Conservation (phyloP, 1,139 yeast genomes). For the Candida pseudoviswanathii region DNA sequence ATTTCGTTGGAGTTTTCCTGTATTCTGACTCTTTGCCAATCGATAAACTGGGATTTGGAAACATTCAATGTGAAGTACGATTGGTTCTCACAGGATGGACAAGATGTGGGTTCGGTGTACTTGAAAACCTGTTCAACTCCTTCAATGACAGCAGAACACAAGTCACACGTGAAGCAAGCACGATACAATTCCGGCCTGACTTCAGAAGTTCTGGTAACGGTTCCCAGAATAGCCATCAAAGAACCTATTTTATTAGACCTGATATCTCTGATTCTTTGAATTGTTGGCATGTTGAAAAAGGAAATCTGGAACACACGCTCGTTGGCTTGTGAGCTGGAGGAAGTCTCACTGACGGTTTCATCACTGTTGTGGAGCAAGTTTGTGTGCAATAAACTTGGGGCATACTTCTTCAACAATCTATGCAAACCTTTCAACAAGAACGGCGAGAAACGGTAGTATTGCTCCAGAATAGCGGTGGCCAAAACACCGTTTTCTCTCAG, state of each 20-base stretch:
- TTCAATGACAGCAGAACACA: constrained; percentile 82
- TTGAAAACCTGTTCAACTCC: constrained; percentile 92
- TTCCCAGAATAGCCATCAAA: constrained; percentile 84
- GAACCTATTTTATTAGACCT: constrained; percentile 89
- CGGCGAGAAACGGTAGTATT: constrained; percentile 90
- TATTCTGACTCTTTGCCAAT: constrained; percentile 96
- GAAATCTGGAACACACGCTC: constrained; percentile 89
- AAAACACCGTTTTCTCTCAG: constrained; percentile 82
- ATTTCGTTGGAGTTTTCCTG: constrained; percentile 96
- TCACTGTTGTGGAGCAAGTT: constrained; percentile 35
- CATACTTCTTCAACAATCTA: constrained; percentile 70
- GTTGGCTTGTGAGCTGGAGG: constrained; percentile 39
- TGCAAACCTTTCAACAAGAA: constrained; percentile 76
- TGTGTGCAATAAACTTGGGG: constrained; percentile 68
- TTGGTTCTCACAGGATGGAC: constrained; percentile 89
- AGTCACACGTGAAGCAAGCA: constrained; percentile 88
- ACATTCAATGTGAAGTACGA: constrained; percentile 84
- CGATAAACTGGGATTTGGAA: constrained; percentile 82
- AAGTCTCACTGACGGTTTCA: constrained; percentile 18
- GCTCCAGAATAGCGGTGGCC: constrained; percentile 87
- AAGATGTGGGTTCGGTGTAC: constrained; percentile 92
- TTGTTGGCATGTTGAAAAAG: constrained; percentile 81
- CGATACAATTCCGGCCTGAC: constrained; percentile 92
- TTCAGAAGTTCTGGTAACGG: constrained; percentile 95
- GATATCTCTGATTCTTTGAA: constrained; percentile 85